Evolutionary conservation across 805 yeast species (phyloP), one percentile per base, ranked within the genome.

Genomic region (Kuraishia capsulata): DNA sequence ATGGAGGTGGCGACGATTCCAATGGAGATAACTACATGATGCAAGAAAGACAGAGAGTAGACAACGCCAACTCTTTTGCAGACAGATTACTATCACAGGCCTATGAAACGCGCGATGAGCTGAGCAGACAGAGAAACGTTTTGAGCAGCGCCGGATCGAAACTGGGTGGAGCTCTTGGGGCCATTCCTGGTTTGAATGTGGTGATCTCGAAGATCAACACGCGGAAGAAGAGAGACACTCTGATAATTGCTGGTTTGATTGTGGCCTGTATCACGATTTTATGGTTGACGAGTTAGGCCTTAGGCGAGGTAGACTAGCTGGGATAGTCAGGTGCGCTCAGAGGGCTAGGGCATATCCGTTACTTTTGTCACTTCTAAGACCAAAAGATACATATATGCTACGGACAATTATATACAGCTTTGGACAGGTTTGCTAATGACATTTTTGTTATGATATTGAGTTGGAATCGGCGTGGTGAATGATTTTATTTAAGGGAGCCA

Each of bases 81-180:
- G 97, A 92, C 54, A 63, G 81, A 33, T 65, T 92, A 41, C 69
- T 90, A 29, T 72, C 73, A n/a, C 89, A 82, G 54, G 97, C 96
- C 1, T 81, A 76, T 61, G 85, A 83, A 47, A 88, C 97, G 0
- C 68, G 97, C 41, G 97, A 89, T 43, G 94, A 85, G 51, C 71
- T 92, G 38, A 47, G 71, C 34, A 67, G 79, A 35, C 98, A 92
- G 61, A 69, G 90, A 42, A 71, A 69, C 29, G 55, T 72, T 5
- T 64, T 92, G 38, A 66, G 67, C 40, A 73, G 65, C 42, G 83
- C 92, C 4, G 84, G 81, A 44, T 67, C 73, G 40, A 69, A 76
- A 41, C 63, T 89, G 39, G 65, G 77, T 42, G 70, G 70, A 31
- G 67, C 84, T 1, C 61, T 88, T 34, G 75, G 74, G 50, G 64